phyloP scores from a whole-genome alignment of 495 filamentous ascomycete species.

The Podospora conica region DNA sequence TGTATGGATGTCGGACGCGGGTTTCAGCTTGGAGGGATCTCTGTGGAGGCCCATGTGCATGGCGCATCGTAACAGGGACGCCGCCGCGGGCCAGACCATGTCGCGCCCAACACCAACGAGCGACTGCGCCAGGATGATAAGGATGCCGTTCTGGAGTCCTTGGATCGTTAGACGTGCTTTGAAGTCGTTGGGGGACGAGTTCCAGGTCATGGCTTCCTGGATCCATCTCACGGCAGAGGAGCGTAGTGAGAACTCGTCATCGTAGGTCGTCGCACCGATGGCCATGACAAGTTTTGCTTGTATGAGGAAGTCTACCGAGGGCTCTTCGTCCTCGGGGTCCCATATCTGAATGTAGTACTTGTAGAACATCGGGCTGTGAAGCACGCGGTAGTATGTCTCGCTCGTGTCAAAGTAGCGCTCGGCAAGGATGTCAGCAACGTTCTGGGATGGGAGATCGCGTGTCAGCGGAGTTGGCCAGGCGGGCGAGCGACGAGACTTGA shows the following conservation, averaged over 20 bases:
- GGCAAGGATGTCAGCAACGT: conserved; percentile 42
- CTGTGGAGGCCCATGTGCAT: conserved; percentile 27
- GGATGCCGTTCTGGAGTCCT: conserved; percentile 14
- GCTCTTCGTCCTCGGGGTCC: conserved; percentile 15
- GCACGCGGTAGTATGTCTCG: conserved; percentile 45
- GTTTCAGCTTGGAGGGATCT: conserved; percentile 15
- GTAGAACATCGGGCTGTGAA: conserved; percentile 51
- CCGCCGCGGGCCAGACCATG: conserved; percentile 14
- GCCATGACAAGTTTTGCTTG: conserved; percentile 25
- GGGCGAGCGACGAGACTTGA: conserved; percentile 16
- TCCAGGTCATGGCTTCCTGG: conserved; percentile 23
- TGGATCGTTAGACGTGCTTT: conserved; percentile 17
- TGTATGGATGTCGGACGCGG: conserved; percentile 29
- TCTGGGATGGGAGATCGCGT: conserved; percentile 38
- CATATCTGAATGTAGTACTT: conserved; percentile 13
- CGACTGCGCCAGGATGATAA: conserved; percentile 20
- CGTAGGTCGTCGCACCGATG: conserved; percentile 20
- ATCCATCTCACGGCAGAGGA: conserved; percentile 17
- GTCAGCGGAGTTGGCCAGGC: conserved; percentile 15
- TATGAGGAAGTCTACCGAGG: conserved; percentile 13
- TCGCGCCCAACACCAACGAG: conserved; percentile 17
- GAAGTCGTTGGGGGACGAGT: conserved; percentile 17
- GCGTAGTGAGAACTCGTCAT: conserved; percentile 21
- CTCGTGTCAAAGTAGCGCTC: conserved; percentile 41
- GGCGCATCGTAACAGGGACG: conserved; percentile 17